A percentile compares a stretch with the other conserved stretches of the same genome.
Evolutionary conservation across 805 yeast species (phyloP).

Genomic region (Kockiozyma suomiensis): DNA sequence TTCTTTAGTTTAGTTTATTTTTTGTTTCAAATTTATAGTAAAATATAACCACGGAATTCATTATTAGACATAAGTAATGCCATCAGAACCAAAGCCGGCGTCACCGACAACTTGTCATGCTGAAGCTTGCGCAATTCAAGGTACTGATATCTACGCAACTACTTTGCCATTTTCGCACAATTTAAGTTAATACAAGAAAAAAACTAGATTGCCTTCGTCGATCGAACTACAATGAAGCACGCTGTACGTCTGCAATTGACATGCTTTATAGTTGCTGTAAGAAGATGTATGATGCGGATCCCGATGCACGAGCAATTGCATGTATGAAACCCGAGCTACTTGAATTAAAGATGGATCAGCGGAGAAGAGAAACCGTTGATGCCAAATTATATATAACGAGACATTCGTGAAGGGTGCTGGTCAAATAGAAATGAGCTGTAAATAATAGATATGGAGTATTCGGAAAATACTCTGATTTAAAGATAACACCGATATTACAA

Average conservation of each 20-base stretch:
- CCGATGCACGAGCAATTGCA: constrained; percentile 64
- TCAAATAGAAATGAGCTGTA: too few species aligned
- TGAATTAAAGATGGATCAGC: constrained; percentile 64
- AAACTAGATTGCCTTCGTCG: constrained; percentile 61
- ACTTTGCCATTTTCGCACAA: background rate
- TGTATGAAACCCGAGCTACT: constrained; percentile 75
- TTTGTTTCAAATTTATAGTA: background rate
- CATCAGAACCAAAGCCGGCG: constrained; percentile 6
- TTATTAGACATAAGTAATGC: background rate
- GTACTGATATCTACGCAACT: constrained; percentile 39
- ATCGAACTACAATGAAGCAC: constrained; percentile 68
- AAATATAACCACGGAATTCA: background rate
- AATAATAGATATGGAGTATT: too few species aligned
- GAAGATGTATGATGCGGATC: constrained; percentile 64
- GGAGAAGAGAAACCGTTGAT: constrained; percentile 59
- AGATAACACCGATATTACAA: too few species aligned
- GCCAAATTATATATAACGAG: constrained; percentile 49
- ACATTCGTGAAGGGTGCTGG: constrained; percentile 22
- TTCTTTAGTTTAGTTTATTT: background rate
- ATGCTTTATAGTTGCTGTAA: constrained; percentile 75
- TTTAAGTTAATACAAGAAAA: background rate
- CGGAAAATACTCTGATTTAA: too few species aligned
- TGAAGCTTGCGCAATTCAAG: constrained; percentile 80
- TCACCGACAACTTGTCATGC: constrained; percentile 59
- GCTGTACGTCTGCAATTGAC: constrained; percentile 71